Evolutionary conservation across 2,329 filamentous ascomycete species (phyloP).

Genomic region (Ceratocystis cubensis): DNA sequence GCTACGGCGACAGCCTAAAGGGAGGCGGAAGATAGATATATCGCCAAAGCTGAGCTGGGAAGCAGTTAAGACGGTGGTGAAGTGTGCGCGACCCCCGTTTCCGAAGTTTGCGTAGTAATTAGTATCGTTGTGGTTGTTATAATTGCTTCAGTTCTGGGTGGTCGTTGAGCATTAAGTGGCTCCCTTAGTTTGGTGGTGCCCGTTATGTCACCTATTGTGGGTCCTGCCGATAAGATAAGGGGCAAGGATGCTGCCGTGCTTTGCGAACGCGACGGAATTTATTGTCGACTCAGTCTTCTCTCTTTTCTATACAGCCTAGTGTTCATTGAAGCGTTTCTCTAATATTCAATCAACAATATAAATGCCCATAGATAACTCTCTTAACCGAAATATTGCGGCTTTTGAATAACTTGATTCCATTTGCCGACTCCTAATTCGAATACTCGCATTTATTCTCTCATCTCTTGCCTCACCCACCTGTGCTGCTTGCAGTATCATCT

Average conservation of each 20-base stretch:
- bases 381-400: neutral
- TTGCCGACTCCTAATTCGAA: neutral
- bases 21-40: slow-evolving; percentile 18
- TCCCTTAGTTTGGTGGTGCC: neutral
- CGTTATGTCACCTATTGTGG: slow-evolving; percentile 12
- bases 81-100: slow-evolving; percentile 16
- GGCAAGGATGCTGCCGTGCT: neutral
- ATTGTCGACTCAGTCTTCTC: neutral
- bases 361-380: neutral
- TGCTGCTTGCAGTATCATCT: neutral
- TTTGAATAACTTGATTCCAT: neutral
- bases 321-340: neutral
- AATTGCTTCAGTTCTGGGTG: neutral
- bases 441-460: neutral
- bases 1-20: slow-evolving; percentile 14
- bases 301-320: neutral
- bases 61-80: slow-evolving; percentile 17
- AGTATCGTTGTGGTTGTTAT: neutral
- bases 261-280: slow-evolving; percentile 16
- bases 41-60: slow-evolving; percentile 17
- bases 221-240: slow-evolving; percentile 18
- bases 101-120: slow-evolving; percentile 11
- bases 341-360: neutral
- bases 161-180: too few relatives aligned
- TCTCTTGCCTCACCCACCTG: neutral